A percentile compares a stretch with the other conserved stretches of the same genome.
phyloP scores from a whole-genome alignment of 2,329 filamentous ascomycete genomes.

The Verticillium dahliae region DNA sequence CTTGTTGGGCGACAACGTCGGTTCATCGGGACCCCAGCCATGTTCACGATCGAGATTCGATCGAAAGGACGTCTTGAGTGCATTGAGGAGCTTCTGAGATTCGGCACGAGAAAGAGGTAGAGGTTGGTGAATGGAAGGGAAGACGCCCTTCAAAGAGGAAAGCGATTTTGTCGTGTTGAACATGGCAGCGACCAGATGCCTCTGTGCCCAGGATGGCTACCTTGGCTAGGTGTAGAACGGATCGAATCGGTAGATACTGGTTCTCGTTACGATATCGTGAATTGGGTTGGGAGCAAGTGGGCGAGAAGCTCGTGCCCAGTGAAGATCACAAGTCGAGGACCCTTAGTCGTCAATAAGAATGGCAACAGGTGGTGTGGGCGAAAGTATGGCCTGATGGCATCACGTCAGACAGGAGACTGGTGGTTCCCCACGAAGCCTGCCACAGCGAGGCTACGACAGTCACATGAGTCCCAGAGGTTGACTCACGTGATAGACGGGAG shows the following conservation, averaged over 20 bases:
- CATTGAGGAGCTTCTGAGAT: constrained; percentile 47
- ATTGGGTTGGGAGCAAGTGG: no score
- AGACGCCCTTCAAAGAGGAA: constrained; percentile 30
- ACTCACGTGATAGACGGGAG: neutral
- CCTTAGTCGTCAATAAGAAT: neutral
- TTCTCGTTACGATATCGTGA: no score
- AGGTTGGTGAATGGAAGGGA: constrained; percentile 44
- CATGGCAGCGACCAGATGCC: neutral
- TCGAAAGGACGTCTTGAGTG: constrained; percentile 51
- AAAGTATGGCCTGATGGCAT: neutral
- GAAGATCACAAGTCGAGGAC: neutral
- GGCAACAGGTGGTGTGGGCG: neutral
- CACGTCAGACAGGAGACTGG: neutral
- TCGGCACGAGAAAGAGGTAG: constrained; percentile 42
- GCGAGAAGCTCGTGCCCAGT: neutral
- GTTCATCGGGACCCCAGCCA: constrained; percentile 32
- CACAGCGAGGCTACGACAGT: neutral
- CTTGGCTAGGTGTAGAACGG: no score
- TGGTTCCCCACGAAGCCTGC: neutral
- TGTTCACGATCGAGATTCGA: constrained; percentile 53
- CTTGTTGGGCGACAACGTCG: constrained; percentile 4
- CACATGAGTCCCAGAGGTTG: neutral
- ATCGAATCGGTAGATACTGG: no score
- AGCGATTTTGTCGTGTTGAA: constrained; percentile 30
- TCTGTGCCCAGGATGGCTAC: no score